Conservation (phyloP, 257 asterid species). For the Striga asiatica region DNA sequence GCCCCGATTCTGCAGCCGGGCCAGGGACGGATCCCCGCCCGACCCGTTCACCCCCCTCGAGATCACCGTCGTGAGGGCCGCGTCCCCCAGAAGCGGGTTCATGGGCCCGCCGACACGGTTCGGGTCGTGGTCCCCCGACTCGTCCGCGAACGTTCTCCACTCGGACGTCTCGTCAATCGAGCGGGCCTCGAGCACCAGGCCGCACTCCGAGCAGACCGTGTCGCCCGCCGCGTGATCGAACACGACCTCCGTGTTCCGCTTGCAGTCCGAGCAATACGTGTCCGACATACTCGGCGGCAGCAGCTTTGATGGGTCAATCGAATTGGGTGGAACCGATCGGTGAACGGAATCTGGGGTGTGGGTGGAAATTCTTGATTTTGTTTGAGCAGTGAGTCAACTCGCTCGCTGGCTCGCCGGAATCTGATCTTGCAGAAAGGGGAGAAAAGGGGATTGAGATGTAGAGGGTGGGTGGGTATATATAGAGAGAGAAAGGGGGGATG, state of each 20-base stretch:
- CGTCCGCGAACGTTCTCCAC: constrained; percentile 92
- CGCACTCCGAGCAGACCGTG: constrained; percentile 97
- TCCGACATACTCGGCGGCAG: constrained; percentile 42
- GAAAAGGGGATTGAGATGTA: background rate
- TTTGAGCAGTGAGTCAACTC: background rate
- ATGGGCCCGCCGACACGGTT: constrained; percentile 91
- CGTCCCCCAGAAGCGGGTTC: constrained; percentile 72
- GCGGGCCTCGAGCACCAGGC: constrained; percentile 80
- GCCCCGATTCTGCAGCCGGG: constrained; percentile 83
- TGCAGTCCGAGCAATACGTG: constrained; percentile 75
- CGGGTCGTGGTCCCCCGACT: constrained; percentile 88
- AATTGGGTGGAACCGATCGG: background rate
- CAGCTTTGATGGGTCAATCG: background rate
- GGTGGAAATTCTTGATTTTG: background rate
- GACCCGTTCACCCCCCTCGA: constrained; percentile 54
- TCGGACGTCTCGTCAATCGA: constrained; percentile 85
- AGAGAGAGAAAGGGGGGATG: constrained; percentile 6
- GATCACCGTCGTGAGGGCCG: constrained; percentile 64
- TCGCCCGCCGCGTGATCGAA: constrained; percentile 89
- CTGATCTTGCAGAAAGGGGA: constrained; percentile 10
- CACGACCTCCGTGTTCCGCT: constrained; percentile 84
- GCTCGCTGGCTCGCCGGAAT: constrained; percentile 1
- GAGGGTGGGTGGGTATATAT: constrained; percentile 5
- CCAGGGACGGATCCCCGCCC: constrained; percentile 45
- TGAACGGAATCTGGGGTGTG: background rate